Conservation (phyloP, 768 basidiomycete species). For the Clitopilus hobsonii region DNA sequence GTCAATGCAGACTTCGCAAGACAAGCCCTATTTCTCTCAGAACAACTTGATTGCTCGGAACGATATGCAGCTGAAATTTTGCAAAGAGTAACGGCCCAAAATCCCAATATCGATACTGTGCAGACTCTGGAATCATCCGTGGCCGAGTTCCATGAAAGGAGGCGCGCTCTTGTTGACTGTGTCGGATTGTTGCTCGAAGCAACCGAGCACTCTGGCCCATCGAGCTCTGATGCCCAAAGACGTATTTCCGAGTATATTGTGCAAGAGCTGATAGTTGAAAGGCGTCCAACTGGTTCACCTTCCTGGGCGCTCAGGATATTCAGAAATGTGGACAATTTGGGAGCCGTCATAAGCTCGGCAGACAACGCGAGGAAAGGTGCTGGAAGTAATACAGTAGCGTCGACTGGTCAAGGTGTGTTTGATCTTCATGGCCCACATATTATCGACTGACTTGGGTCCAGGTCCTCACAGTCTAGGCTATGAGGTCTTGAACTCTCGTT, state of each 20-base stretch:
- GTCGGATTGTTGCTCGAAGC: conserved; percentile 66
- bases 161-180: conserved; percentile 68
- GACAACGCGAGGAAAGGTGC: conserved; percentile 61
- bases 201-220: conserved; percentile 35
- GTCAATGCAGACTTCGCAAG: conserved; percentile 78
- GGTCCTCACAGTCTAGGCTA: conserved; percentile 52
- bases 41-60: conserved; percentile 81
- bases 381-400: conserved; percentile 51
- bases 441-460: no score
- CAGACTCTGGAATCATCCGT: conserved; percentile 62
- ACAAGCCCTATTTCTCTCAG: conserved; percentile 74
- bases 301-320: conserved; percentile 36
- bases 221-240: conserved; percentile 34
- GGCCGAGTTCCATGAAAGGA: conserved; percentile 62
- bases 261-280: background rate
- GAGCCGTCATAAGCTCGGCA: conserved; percentile 45
- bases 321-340: conserved; percentile 58
- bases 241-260: conserved; percentile 39
- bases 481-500: conserved; percentile 63
- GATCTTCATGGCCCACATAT: no score
- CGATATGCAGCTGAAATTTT: conserved; percentile 69
- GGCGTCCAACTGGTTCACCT: background rate
- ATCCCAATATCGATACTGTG: conserved; percentile 58
- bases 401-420: conserved; percentile 52
- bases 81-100: conserved; percentile 54